A percentile compares a stretch with the other conserved stretches of the same genome.
These are phyloP conservation scores for Boletus tomentosulus DNA, from an alignment of 768 basidiomycete species.

Conservation along the genomic window DNA sequence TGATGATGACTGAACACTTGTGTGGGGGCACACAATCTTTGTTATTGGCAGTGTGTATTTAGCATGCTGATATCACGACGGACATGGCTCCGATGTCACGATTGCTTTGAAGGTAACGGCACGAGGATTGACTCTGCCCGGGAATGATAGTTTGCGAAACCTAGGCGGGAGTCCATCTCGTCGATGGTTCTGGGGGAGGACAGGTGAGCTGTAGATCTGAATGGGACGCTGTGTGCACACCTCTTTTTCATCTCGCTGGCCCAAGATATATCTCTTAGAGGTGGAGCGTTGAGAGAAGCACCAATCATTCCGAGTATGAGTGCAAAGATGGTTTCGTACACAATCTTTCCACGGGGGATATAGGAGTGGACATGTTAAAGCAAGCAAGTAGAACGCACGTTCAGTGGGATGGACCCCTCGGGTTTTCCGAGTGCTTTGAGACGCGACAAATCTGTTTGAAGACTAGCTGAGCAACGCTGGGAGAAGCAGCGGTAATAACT, in stretches of 20 bases:
- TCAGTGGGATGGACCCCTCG: conserved; percentile 59
- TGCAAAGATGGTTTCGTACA: conserved; percentile 60
- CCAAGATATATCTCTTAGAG: conserved; percentile 81
- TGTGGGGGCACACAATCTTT: background rate
- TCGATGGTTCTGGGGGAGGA: conserved; percentile 54
- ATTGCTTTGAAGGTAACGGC: conserved; percentile 1
- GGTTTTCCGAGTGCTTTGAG: conserved; percentile 72
- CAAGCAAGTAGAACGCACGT: conserved; percentile 39
- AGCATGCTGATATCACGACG: background rate
- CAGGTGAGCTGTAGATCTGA: background rate
- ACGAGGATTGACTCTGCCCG: conserved; percentile 41
- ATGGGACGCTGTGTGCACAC: conserved; percentile 38
- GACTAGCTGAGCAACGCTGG: conserved; percentile 9
- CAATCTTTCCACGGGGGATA: conserved; percentile 42
- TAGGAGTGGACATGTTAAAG: background rate
- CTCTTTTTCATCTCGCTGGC: conserved; percentile 83
- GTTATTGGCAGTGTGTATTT: conserved; percentile 3
- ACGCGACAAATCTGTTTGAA: conserved; percentile 59
- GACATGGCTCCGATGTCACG: conserved; percentile 1
- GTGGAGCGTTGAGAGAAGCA: conserved; percentile 63
- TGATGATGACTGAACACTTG: conserved; percentile 27
- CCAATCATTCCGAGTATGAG: conserved; percentile 69
- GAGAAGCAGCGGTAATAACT: conserved; percentile 28
- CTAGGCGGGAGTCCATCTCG: conserved; percentile 66
- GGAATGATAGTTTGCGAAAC: conserved; percentile 61